A percentile compares a stretch with the other conserved stretches of the same genome.
Evolutionary conservation across 2,329 filamentous ascomycete species (phyloP).

Genomic region (Emmonsia crescens): DNA sequence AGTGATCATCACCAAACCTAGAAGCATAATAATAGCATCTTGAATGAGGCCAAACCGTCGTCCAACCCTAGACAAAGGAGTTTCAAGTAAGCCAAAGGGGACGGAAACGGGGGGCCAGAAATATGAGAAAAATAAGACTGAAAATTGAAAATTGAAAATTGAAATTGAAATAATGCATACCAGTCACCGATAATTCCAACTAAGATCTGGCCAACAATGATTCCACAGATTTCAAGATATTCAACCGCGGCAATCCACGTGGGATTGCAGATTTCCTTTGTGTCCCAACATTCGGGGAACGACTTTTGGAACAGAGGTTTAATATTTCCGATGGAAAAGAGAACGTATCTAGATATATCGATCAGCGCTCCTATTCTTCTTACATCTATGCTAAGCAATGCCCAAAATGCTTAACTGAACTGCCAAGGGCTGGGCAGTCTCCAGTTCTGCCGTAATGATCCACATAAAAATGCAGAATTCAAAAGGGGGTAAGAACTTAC

Average conservation of each 20-base stretch:
- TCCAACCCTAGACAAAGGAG: constrained; percentile 52
- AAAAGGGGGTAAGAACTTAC: constrained; percentile 26
- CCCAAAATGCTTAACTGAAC: background rate
- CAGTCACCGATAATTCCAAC: constrained; percentile 73
- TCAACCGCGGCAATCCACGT: constrained; percentile 78
- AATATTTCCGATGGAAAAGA: constrained; percentile 94
- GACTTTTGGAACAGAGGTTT: constrained; percentile 66
- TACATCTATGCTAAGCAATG: background rate
- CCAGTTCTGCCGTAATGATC: background rate
- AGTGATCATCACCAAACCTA: constrained; percentile 84
- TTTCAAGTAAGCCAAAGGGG: background rate
- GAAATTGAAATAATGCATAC: constrained; percentile 23
- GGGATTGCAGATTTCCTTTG: constrained; percentile 54
- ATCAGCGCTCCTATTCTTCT: background rate
- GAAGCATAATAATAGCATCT: constrained; percentile 86
- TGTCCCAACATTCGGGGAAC: constrained; percentile 70
- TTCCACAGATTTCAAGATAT: constrained; percentile 87
- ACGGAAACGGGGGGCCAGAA: too few species aligned
- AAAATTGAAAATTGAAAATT: constrained; percentile 1
- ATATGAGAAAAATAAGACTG: background rate
- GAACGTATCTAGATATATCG: constrained; percentile 58
- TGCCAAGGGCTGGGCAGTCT: background rate
- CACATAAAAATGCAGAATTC: background rate
- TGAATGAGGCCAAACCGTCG: constrained; percentile 93
- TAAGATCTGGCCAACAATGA: constrained; percentile 83